Conservation (phyloP, 2,329 filamentous ascomycete genomes). For the Dissoconium aciculare region DNA sequence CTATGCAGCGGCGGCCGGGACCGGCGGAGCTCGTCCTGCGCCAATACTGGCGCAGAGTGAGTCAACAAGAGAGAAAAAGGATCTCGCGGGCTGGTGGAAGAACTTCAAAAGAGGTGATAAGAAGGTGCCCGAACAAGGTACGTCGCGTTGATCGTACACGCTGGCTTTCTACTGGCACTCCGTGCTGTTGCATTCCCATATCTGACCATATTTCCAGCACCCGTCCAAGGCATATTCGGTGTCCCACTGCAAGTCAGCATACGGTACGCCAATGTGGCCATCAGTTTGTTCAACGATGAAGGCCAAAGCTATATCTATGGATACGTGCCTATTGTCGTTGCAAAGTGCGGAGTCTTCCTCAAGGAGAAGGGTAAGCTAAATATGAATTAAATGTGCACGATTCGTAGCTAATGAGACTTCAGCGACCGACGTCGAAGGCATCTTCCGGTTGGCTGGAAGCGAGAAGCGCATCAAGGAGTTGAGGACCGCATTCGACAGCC, state of each 20-base stretch:
- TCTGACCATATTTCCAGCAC: constrained; percentile 9
- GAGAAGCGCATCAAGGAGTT: constrained; percentile 98
- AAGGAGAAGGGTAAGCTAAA: constrained; percentile 97
- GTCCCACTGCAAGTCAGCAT: constrained; percentile 89
- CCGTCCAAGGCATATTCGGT: constrained; percentile 72
- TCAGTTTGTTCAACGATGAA: constrained; percentile 82
- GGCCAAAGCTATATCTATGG: constrained; percentile 96
- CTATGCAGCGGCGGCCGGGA: constrained; percentile 29
- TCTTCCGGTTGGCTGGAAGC: constrained; percentile 88
- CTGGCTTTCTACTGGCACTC: no score
- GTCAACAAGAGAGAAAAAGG: constrained; percentile 70
- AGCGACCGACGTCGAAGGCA: constrained; percentile 92
- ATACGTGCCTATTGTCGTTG: constrained; percentile 95
- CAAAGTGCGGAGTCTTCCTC: constrained; percentile 91
- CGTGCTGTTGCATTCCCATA: no score
- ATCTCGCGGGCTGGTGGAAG: constrained; percentile 95
- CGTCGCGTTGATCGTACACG: constrained; percentile 12
- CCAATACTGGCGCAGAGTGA: constrained; percentile 36
- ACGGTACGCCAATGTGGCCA: constrained; percentile 93
- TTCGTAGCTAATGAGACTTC: no score
- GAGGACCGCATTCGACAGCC: constrained; percentile 80
- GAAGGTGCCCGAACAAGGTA: constrained; percentile 51
- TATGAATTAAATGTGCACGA: constrained; percentile 10
- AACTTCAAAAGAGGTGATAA: constrained; percentile 61
- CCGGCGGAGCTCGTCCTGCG: constrained; percentile 24